These are phyloP conservation scores for Kodamaea alishanica DNA, from an alignment of 1,139 yeast genomes.

Conservation along the genomic window DNA sequence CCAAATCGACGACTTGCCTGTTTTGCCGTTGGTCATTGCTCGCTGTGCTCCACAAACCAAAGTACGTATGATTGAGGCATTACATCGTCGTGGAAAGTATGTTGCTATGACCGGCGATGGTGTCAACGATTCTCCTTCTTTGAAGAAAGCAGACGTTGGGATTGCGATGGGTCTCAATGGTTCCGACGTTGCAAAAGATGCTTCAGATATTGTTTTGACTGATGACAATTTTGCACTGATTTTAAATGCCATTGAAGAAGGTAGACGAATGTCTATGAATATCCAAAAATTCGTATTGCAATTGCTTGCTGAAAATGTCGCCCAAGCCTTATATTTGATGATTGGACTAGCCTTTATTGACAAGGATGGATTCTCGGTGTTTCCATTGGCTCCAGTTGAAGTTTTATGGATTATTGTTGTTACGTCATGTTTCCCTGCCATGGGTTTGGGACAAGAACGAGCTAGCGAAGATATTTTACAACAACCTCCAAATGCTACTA, in stretches of 20 bases:
- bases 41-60: conserved; percentile 85
- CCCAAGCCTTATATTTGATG: conserved; percentile 69
- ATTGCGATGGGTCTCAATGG: conserved; percentile 86
- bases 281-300: conserved; percentile 82
- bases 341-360: conserved; percentile 72
- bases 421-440: conserved; percentile 80
- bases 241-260: conserved; percentile 76
- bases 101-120: conserved; percentile 91
- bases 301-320: conserved; percentile 72
- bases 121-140: conserved; percentile 78
- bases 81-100: conserved; percentile 66
- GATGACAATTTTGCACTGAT: conserved; percentile 80
- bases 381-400: conserved; percentile 77
- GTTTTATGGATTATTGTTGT: conserved; percentile 77
- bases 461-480: conserved; percentile 67
- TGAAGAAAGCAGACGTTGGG: conserved; percentile 80
- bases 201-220: conserved; percentile 68
- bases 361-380: conserved; percentile 55
- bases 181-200: conserved; percentile 79
- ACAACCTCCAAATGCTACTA: conserved; percentile 59
- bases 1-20: conserved; percentile 64
- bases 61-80: conserved; percentile 79
- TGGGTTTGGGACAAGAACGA: conserved; percentile 76
- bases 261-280: conserved; percentile 76
- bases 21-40: conserved; percentile 75